Conservation (phyloP, 495 filamentous ascomycete species). For the Aspergillus olivimuriae region DNA sequence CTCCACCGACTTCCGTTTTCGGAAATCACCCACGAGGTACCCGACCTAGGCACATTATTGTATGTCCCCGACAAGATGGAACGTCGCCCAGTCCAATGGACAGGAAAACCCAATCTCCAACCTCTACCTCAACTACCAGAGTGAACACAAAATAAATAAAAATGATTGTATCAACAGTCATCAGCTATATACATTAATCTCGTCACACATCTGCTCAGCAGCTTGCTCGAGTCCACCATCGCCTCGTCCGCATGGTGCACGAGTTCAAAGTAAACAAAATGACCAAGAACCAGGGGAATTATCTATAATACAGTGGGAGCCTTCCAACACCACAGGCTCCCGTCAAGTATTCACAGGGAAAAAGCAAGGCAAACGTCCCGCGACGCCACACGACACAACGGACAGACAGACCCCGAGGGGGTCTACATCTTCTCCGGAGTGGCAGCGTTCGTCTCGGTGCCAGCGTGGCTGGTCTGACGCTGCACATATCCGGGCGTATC, state of each 20-base stretch:
- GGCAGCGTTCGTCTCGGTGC: background rate
- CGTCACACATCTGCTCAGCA: conserved; percentile 2
- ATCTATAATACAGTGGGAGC: background rate
- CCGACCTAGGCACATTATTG: no score
- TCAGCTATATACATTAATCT: conserved; percentile 2
- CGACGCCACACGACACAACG: no score
- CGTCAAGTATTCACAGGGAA: no score
- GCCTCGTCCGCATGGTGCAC: background rate
- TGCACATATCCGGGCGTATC: conserved; percentile 8
- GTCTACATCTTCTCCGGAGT: background rate
- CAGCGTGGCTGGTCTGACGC: conserved; percentile 3
- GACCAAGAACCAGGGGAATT: background rate
- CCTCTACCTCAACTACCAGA: background rate
- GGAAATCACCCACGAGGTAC: no score
- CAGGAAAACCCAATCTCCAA: no score
- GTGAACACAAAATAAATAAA: background rate
- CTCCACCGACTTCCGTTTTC: no score
- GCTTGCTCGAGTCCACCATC: background rate
- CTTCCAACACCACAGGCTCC: no score
- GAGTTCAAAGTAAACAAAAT: background rate
- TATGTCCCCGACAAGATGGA: no score
- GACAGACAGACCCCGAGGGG: background rate
- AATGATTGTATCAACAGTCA: background rate
- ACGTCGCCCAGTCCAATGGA: no score
- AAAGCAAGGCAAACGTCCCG: no score